Evolutionary conservation across 2,329 filamentous ascomycete genomes (phyloP), one percentile per base, ranked within the genome.

Genomic region (Fusarium austroafricanum): DNA sequence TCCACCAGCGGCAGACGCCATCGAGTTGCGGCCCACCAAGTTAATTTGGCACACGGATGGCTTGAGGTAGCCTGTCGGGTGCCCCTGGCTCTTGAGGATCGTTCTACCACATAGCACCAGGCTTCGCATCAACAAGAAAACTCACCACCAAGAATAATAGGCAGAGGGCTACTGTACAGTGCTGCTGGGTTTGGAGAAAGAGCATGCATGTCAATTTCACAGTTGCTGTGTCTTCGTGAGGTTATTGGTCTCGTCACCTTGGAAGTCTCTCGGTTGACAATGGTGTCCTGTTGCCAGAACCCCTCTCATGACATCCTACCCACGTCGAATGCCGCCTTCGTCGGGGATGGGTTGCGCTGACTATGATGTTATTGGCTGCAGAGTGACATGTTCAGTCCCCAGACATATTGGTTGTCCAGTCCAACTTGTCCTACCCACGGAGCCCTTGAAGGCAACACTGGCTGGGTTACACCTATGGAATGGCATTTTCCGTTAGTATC

Each of bases 41-140:
- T 59, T 65, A 66, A 63, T 65, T 71, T 73, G 68, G 71, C 71
- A 73, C 65, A 70, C 70, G 71, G 71, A 70, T 73, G 71, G 71
- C 71, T 73, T 73, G 60, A 55, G 56, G 61, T 62, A 73, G 71
- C 50, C 38, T 64, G 54, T 46, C 38, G 47, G 61, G 28, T 52
- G 58, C 61, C 70, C 68, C 71, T 71, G 67, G 66, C 52, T 65
- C 42, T 57, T 38, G 55, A 52, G 58, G 52, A 71, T 68, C 43
- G 50, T 54, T 64, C 60, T 69, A 54, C 64, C 68, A 69, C 68
- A 74, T 71, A 59, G 70, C 59, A 68, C 52, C 45, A 56, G 53
- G 54, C 61, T 61, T 63, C 51, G 58, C 55, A 60, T 71, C 21
- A 40, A 57, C 58, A 38, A 57, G 57, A 58, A 18, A 53, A 54